Conservation (phyloP, 352 stramenopile genomes). For the Blastocystis sp. region DNA sequence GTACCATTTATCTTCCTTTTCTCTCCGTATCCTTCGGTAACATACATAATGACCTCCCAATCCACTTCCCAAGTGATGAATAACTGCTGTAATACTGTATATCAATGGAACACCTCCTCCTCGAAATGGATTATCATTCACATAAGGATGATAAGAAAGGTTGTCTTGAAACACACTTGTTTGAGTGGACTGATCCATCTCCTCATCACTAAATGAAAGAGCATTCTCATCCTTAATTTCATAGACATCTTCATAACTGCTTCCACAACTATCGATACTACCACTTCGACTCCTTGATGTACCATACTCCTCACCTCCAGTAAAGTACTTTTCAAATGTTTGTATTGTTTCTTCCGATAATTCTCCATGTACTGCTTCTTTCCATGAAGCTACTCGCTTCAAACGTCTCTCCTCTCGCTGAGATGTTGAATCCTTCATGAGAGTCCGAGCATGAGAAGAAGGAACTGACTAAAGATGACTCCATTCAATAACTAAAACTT, state of each 20-base stretch:
- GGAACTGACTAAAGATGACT: constrained; percentile 8
- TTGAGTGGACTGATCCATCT: neutral
- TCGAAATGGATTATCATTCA: neutral
- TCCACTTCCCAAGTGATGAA: constrained; percentile 39
- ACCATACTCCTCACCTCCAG: neutral
- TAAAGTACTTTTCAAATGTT: constrained; percentile 18
- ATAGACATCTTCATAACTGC: constrained; percentile 22
- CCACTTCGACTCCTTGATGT: neutral
- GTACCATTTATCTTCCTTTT: constrained; percentile 46
- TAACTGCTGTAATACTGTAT: constrained; percentile 11
- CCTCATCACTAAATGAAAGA: neutral
- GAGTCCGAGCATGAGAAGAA: neutral
- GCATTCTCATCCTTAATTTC: constrained; percentile 8
- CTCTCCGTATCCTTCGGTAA: neutral
- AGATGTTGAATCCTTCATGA: neutral
- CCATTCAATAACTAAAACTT: neutral
- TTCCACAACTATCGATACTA: constrained; percentile 19
- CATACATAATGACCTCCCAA: constrained; percentile 53
- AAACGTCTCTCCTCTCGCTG: neutral
- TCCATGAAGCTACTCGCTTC: constrained; percentile 38
- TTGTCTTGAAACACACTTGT: neutral
- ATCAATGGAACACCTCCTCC: constrained; percentile 16
- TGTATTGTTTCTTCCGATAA: neutral
- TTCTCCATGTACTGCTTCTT: neutral
- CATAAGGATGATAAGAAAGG: constrained; percentile 13